Evolutionary conservation across 2,329 filamentous ascomycete genomes (phyloP), one percentile per base, ranked within the genome.

Genomic region (Aspergillus uvarum): DNA sequence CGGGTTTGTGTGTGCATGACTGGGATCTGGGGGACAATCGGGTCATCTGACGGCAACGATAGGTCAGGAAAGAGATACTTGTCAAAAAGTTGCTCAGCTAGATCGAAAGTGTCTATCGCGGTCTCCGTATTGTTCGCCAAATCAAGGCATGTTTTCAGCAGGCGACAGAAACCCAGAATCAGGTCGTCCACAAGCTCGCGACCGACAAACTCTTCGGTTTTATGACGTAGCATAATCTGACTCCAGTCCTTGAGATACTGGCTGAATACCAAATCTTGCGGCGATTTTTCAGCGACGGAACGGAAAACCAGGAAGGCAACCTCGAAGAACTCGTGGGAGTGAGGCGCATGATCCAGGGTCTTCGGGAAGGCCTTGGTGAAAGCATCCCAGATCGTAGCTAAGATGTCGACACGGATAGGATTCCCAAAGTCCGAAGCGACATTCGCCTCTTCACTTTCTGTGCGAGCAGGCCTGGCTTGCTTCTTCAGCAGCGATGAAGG

Each of bases 41-140:
- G 56, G 12, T 67, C 61, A 11, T 69, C 66, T 3, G 71, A 68
- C 4, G 68, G 61, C 7, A 74, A 68, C 1, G 78, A 79, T 19
- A 80, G 67, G 44, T 81, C 79, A 0, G 89, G 89, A 65, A 91
- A 91, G 0, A 92, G 77, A 67, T 89, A 87, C 58, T 79, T 83
- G 69, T 81, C 84, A 65, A 92, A 85, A 1, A 92, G 71, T 3
- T 76, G 75, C 54, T 79, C 77, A 10, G 81, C 79, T 51, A 84
- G 72, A n/a, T 73, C 68, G 51, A 70, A 70, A 10, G 75, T 74
- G 32, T 77, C 67, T 21, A 77, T 55, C 12, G 66, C 63, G 16
- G 72, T 70, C 24, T 72, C 68, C 24, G 68, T 71, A 19, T 67
- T 62, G 22, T 72, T 68, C n/a, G 77, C 74, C 21, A 77, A 64